Evolutionary conservation across 768 basidiomycete species (phyloP), one percentile per base, ranked within the genome.

Genomic region (Xanthoconium purpureum): DNA sequence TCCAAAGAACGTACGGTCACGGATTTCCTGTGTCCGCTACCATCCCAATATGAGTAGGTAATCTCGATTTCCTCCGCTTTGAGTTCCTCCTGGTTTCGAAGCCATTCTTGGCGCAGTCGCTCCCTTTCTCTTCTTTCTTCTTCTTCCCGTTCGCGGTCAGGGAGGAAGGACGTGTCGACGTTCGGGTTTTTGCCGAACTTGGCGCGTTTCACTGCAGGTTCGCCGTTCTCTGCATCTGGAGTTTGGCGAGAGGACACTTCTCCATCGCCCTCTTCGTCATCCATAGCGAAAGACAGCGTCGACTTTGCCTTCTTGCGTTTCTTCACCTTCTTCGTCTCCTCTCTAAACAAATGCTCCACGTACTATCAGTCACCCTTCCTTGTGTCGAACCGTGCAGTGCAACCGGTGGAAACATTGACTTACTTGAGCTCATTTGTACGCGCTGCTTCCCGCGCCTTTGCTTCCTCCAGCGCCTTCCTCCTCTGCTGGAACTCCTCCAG

Each of bases 31-130:
- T 98, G 97, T 0, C 97, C 97, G 65, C 89, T 94, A 12, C 97
- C 97, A 70, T 99, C 97, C 97, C 97, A 99, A 71, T 87, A 99
- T 0, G 94, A 97, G 68, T 98, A 99, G 0, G 88, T 88, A 54
- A 99, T 81, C 72, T 98, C 97, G 52, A 99, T 91, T 24, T 82
- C 80, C 60, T 88, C 88, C 29, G 74, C 66, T 69, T 88, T 87
- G 52, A 88, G 81, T 24, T 85, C 78, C 70, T 87, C 80, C 63
- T 90, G 88, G 59, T 78, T 78, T 61, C 73, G 76, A 35, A 98
- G 77, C 94, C 95, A 99, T 71, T 97, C 85, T 57, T 93, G 80
- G 3, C 97, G 80, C 39, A 99, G 78, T 48, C 89, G 82, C 69
- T 99, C 97, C 38, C 96, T 80, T 70, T 94, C 88, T 56, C 81